phyloP scores from a whole-genome alignment of 495 filamentous ascomycete species.

The Penicillium macrosclerotiorum region DNA sequence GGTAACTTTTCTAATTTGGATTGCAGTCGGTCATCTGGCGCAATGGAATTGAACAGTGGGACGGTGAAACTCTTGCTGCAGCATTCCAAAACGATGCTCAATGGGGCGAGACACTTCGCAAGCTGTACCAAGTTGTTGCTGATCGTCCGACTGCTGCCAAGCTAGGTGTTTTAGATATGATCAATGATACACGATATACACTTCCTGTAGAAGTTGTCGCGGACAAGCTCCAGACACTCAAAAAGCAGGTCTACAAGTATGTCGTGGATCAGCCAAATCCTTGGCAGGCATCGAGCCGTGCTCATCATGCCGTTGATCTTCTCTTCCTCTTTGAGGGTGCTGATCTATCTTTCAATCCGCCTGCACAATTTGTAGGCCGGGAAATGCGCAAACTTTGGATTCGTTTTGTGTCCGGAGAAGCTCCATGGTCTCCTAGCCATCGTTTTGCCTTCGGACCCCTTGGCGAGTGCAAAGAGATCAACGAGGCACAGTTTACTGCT shows the following conservation, averaged over 20 bases:
- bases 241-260: conserved; percentile 38
- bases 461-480: conserved; percentile 35
- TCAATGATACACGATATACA: conserved; percentile 35
- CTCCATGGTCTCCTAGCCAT: conserved; percentile 27
- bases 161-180: conserved; percentile 35
- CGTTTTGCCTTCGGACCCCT: conserved; percentile 37
- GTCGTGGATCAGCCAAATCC: conserved; percentile 44
- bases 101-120: conserved; percentile 34
- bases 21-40: conserved; percentile 42
- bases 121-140: conserved; percentile 34
- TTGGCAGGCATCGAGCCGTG: conserved; percentile 40
- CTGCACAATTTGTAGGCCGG: conserved; percentile 28
- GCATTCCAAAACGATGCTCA: conserved; percentile 29
- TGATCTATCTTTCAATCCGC: conserved; percentile 31
- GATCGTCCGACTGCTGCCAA: conserved; percentile 40
- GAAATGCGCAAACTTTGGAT: conserved; percentile 39
- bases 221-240: conserved; percentile 25
- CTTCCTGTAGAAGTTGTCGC: conserved; percentile 36
- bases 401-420: conserved; percentile 28
- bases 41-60: conserved; percentile 35
- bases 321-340: conserved; percentile 40
- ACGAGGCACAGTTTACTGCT: conserved; percentile 29
- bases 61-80: conserved; percentile 27
- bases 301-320: conserved; percentile 47
- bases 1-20: too few relatives aligned